These are phyloP conservation scores for Homolaphlyctis polyrhiza DNA, from an alignment of 371 early-diverging fungal species.

Conservation along the genomic window DNA sequence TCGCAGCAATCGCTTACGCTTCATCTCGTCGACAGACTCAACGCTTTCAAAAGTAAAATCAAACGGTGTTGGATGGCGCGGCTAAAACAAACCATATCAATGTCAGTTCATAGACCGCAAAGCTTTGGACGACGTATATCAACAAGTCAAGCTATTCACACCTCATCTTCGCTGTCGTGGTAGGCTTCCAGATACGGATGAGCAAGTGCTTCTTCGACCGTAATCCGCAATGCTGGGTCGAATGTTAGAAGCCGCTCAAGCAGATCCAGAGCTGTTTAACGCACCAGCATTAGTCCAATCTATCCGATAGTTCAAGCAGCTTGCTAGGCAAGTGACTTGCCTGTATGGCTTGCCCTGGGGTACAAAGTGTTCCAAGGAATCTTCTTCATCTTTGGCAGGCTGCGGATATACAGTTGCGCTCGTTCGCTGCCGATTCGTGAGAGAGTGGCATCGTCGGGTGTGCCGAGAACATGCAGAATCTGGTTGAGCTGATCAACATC, in stretches of 20 bases:
- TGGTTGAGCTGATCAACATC: constrained; percentile 98
- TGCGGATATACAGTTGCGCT: constrained; percentile 93
- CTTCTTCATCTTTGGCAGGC: constrained; percentile 81
- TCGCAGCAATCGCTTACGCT: constrained; percentile 44
- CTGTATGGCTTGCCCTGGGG: constrained; percentile 56
- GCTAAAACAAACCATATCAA: no score
- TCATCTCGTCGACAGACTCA: constrained; percentile 83
- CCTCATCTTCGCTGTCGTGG: constrained; percentile 93
- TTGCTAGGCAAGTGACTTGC: not conserved
- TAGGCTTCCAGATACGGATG: constrained; percentile 88
- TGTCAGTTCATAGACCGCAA: no score
- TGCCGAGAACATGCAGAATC: constrained; percentile 94
- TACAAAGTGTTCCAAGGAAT: constrained; percentile 76
- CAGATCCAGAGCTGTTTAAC: constrained; percentile 69
- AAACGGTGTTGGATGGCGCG: constrained; percentile 47
- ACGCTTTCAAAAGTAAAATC: constrained; percentile 91
- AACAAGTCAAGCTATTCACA: no score
- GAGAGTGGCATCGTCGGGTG: constrained; percentile 93
- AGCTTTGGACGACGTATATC: no score
- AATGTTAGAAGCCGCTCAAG: constrained; percentile 88
- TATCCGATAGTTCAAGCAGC: not conserved
- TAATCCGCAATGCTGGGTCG: constrained; percentile 88
- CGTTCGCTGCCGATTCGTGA: constrained; percentile 73
- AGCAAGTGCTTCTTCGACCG: constrained; percentile 78
- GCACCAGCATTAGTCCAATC: not conserved